Evolutionary conservation across 2,329 filamentous ascomycete genomes (phyloP).

Genomic region (Metarhizium guizhouense): DNA sequence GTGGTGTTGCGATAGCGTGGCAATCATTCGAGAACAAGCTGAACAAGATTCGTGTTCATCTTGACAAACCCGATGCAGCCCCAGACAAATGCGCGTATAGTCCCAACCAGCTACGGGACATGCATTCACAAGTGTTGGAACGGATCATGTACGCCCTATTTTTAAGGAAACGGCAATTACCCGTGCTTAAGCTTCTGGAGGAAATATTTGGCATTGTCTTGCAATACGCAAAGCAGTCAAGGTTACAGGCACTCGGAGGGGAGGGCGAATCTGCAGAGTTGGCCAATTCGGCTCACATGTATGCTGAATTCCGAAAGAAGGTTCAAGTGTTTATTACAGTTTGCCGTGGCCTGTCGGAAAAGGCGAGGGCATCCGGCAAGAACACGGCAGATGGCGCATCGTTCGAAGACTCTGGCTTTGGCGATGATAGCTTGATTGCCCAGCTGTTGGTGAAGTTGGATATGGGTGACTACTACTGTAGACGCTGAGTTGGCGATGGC

Average conservation of each 20-base stretch:
- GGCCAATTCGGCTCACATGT: slow-evolving; percentile 36
- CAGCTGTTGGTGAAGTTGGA: slow-evolving; percentile 62
- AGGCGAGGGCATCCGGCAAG: slow-evolving; percentile 33
- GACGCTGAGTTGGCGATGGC: slow-evolving; percentile 8
- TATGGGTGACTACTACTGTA: slow-evolving; percentile 57
- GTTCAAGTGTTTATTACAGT: slow-evolving; percentile 66
- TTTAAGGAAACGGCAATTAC: slow-evolving; percentile 64
- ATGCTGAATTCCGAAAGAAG: slow-evolving; percentile 60
- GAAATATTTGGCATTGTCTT: slow-evolving; percentile 69
- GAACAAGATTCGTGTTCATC: slow-evolving; percentile 47
- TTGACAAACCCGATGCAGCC: slow-evolving; percentile 34
- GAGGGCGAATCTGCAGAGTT: slow-evolving; percentile 9
- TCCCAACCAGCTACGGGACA: slow-evolving; percentile 56
- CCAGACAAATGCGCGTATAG: slow-evolving; percentile 32
- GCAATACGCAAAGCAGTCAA: slow-evolving; percentile 50
- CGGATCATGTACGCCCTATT: slow-evolving; percentile 66
- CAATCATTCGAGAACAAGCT: slow-evolving; percentile 58
- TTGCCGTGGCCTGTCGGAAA: slow-evolving; percentile 59
- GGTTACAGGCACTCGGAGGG: slow-evolving; percentile 27
- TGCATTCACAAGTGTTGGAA: slow-evolving; percentile 67
- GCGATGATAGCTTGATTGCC: slow-evolving; percentile 51
- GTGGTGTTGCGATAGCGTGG: slow-evolving; percentile 69
- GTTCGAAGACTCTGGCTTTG: slow-evolving; percentile 23
- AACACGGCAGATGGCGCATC: slow-evolving; percentile 5
- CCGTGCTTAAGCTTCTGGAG: slow-evolving; percentile 64